Evolutionary conservation across 352 stramenopile species (phyloP).

Genomic region (Peronospora farinosa): DNA sequence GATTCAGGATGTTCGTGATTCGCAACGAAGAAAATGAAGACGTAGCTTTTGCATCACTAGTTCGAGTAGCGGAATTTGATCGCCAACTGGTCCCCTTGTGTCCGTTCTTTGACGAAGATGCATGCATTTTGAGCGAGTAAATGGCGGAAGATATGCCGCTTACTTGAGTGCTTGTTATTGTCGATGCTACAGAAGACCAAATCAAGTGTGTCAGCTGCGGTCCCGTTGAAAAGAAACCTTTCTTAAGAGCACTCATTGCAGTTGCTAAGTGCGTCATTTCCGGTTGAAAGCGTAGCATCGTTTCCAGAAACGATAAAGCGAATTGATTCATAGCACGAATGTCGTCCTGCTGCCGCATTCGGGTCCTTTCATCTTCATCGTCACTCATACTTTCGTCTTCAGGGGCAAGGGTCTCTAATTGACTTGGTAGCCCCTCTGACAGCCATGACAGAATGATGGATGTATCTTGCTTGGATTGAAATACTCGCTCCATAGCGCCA

Average conservation of each 20-base stretch:
- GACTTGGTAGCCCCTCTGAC: conserved; percentile 38
- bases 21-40: conserved; percentile 62
- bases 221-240: conserved; percentile 61
- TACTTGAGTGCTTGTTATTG: conserved; percentile 53
- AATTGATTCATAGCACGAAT: conserved; percentile 75
- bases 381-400: conserved; percentile 34
- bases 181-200: conserved; percentile 64
- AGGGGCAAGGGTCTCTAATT: conserved; percentile 33
- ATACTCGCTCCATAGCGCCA: conserved; percentile 64
- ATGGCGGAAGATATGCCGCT: conserved; percentile 69
- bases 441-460: conserved; percentile 59
- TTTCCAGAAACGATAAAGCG: conserved; percentile 56
- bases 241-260: conserved; percentile 57
- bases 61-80: conserved; percentile 10
- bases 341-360: conserved; percentile 31
- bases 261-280: conserved; percentile 47
- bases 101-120: conserved; percentile 20
- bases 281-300: conserved; percentile 58
- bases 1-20: conserved; percentile 64
- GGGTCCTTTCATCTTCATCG: conserved; percentile 19
- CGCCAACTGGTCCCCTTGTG: conserved; percentile 15
- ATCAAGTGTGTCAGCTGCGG: conserved; percentile 71
- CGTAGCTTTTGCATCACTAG: conserved; percentile 18
- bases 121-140: conserved; percentile 38
- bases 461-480: conserved; percentile 70